These are phyloP conservation scores for Lichina pygmaea DNA, from an alignment of 495 filamentous ascomycete genomes.

Conservation along the genomic window DNA sequence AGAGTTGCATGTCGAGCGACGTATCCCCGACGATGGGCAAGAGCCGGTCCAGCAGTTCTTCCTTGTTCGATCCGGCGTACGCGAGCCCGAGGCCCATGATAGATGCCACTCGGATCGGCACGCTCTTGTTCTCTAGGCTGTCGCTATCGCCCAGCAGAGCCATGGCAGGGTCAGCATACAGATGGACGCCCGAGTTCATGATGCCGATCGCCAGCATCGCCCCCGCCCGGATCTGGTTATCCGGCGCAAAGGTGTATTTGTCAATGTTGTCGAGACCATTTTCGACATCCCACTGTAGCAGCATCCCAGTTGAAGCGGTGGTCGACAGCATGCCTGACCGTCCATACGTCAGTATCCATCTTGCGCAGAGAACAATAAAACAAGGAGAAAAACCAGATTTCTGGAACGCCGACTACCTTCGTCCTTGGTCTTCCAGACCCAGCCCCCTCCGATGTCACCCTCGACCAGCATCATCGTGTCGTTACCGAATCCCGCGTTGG, in stretches of 20 bases:
- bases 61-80: slow-evolving; percentile 77
- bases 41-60: slow-evolving; percentile 52
- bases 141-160: slow-evolving; percentile 57
- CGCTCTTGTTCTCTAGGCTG: slow-evolving; percentile 47
- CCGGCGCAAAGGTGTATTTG: slow-evolving; percentile 59
- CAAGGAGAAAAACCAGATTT: no score
- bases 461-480: slow-evolving; percentile 91
- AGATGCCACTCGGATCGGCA: slow-evolving; percentile 45
- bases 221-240: slow-evolving; percentile 74
- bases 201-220: slow-evolving; percentile 76
- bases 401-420: slow-evolving; percentile 21
- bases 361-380: not conserved
- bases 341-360: not conserved
- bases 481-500: slow-evolving; percentile 81
- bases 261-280: slow-evolving; percentile 74
- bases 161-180: slow-evolving; percentile 67
- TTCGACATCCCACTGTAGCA: slow-evolving; percentile 79
- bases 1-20: slow-evolving; percentile 70
- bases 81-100: slow-evolving; percentile 93
- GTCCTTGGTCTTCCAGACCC: slow-evolving; percentile 98
- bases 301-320: slow-evolving; percentile 69
- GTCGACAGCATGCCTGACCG: slow-evolving; percentile 63
- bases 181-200: slow-evolving; percentile 69
- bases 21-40: slow-evolving; percentile 68
- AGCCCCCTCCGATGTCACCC: slow-evolving; percentile 34